phyloP scores from a whole-genome alignment of 1,284 basidiomycete genomes.

The Ceratobasidium sp. region DNA sequence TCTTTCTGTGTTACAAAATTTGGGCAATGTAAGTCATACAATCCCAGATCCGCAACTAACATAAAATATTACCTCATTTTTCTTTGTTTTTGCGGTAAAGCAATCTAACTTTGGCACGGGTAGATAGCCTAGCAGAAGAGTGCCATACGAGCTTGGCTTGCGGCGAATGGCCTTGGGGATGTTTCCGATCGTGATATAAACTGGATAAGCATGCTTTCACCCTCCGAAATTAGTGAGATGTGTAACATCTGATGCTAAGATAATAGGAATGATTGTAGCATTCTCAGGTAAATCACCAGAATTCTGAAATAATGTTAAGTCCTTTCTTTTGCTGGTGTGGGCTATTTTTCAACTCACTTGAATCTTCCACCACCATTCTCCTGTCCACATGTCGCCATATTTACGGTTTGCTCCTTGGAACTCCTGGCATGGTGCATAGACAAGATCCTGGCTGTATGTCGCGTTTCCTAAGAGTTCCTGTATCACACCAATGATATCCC shows the following conservation, averaged over 20 bases:
- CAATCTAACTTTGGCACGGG: constrained; percentile 21
- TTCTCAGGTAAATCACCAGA: background rate
- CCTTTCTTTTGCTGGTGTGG: background rate
- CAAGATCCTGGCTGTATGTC: constrained; percentile 6
- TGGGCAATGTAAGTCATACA: background rate
- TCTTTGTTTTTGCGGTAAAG: background rate
- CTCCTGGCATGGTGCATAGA: constrained; percentile 24
- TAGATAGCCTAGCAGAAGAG: background rate
- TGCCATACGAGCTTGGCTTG: background rate
- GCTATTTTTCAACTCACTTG: constrained; percentile 17
- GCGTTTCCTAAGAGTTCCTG: constrained; percentile 43
- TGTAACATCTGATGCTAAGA: constrained; percentile 38
- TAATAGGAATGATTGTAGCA: constrained; percentile 33
- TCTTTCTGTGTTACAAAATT: background rate
- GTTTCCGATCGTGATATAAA: constrained; percentile 40
- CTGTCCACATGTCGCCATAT: constrained; percentile 29
- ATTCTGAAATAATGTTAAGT: background rate
- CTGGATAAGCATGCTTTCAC: constrained; percentile 35
- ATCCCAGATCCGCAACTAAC: background rate
- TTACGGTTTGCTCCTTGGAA: background rate
- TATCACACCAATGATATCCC: constrained; percentile 44
- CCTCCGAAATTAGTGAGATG: constrained; percentile 27
- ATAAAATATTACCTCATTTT: background rate
- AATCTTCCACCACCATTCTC: constrained; percentile 31
- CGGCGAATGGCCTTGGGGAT: constrained; percentile 32